These are phyloP conservation scores for Rosa hybrid DNA, from an alignment of 331 rosid species.

Conservation along the genomic window DNA sequence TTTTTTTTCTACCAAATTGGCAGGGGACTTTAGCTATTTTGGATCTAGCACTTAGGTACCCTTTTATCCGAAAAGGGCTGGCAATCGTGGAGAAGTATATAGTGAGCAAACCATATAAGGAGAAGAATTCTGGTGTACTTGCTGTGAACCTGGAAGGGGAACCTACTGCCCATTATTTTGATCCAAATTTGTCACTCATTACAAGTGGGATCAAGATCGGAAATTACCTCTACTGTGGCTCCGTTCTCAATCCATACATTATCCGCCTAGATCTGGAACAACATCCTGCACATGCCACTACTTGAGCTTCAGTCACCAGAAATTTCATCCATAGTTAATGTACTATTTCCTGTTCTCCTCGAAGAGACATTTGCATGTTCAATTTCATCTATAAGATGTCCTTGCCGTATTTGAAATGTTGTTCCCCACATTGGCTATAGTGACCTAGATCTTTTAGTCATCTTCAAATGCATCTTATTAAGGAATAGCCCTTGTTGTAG, in stretches of 20 bases:
- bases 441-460: too few relatives aligned
- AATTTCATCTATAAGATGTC: too few relatives aligned
- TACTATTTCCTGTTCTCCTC: not conserved
- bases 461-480: too few relatives aligned
- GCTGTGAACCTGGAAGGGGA: constrained; percentile 64
- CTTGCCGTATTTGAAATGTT: too few relatives aligned
- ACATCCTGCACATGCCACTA: constrained; percentile 27
- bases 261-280: constrained; percentile 49
- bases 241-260: constrained; percentile 35
- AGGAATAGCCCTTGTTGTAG: too few relatives aligned
- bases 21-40: constrained; percentile 36
- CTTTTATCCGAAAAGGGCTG: constrained; percentile 47
- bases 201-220: constrained; percentile 61
- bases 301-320: constrained; percentile 10
- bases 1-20: constrained; percentile 1
- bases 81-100: constrained; percentile 34
- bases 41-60: constrained; percentile 41
- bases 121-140: constrained; percentile 54
- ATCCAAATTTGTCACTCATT: constrained; percentile 34
- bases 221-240: constrained; percentile 57
- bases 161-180: constrained; percentile 45
- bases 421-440: too few relatives aligned
- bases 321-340: not conserved
- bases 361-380: not conserved
- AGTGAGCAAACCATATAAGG: not conserved